A percentile compares a stretch with the other conserved stretches of the same genome.
These are phyloP conservation scores for Plicaturopsis crispa DNA, from an alignment of 768 basidiomycete species.

Conservation along the genomic window DNA sequence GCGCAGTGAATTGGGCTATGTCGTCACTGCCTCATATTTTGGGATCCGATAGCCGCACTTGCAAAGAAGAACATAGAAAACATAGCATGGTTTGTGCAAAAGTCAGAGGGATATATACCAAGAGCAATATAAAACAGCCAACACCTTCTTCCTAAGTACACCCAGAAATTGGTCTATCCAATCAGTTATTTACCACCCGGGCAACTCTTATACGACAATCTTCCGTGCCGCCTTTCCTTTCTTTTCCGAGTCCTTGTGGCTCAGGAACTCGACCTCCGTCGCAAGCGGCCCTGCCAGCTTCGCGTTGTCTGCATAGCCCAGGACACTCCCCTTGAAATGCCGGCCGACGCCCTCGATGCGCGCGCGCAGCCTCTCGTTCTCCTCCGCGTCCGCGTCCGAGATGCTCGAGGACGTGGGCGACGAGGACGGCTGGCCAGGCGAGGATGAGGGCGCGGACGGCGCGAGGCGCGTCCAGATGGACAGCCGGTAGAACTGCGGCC, in stretches of 20 bases:
- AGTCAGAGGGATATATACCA: too few species aligned
- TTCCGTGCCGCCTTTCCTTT: slow-evolving; percentile 83
- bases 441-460: slow-evolving; percentile 37
- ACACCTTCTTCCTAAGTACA: too few species aligned
- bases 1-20: not conserved
- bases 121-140: too few species aligned
- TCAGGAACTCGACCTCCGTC: slow-evolving; percentile 91
- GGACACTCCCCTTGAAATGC: slow-evolving; percentile 88
- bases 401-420: too few species aligned
- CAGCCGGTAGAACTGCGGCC: slow-evolving; percentile 92
- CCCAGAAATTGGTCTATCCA: too few species aligned
- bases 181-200: too few species aligned
- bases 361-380: slow-evolving; percentile 57
- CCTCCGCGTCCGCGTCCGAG: slow-evolving; percentile 39
- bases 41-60: too few species aligned
- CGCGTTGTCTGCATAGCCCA: slow-evolving; percentile 71
- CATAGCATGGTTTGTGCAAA: too few species aligned
- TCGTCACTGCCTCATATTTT: too few species aligned
- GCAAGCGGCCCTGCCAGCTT: slow-evolving; percentile 80
- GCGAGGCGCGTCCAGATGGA: slow-evolving; percentile 97
- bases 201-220: slow-evolving; percentile 57
- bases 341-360: slow-evolving; percentile 79
- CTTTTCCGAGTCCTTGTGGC: slow-evolving; percentile 93
- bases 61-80: not conserved
- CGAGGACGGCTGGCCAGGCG: too few species aligned